Evolutionary conservation across 345 rosid genomes (phyloP), one percentile per base, ranked within the genome.

Genomic region (Hypericum perforatum): DNA sequence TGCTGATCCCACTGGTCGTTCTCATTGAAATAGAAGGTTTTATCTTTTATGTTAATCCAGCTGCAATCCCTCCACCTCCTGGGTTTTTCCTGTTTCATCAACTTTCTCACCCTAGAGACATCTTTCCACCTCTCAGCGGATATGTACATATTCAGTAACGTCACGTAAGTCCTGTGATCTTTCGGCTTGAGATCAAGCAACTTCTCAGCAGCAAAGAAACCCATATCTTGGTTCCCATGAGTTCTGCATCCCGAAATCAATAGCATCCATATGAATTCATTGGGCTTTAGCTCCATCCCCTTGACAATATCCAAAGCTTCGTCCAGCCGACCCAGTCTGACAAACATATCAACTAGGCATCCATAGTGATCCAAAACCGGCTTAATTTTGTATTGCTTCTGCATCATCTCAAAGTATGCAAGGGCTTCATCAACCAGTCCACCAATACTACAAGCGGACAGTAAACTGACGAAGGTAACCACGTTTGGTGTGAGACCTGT

Each of bases 391-490:
- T 71, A 73, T 12, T 61, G 78, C 22, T 65, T 76, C 43, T 67
- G 74, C 87, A 81, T 76, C 66, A 65, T 65, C 51, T 74, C 60
- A 2, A 81, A 71, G 57, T 78, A 78, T 7, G 39, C 50, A 12
- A 81, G 74, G 41, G 84, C 79, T 64, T 81, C 78, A 32, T 69
- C 53, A 11, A 76, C 69, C 78, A 78, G 76, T 54, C 76, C 71
- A 41, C 71, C 70, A 60, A 53, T 74, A 57, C 80, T 47, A 64
- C 84, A 82, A 39, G 85, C 85, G 1, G 79, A 74, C 49, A 82
- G 66, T 61, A 73, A 70, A 41, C 89, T 82, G 11, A 77, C 78
- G 54, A 82, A 79, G 4, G 82, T 82, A 3, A 82, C 32, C 67
- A 66, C 67, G 63, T 82, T 77, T 2, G 89, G 89, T 55, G 73